Evolutionary conservation across 176 grass and related monocot species (phyloP).

Genomic region (Guadua angustifolia): DNA sequence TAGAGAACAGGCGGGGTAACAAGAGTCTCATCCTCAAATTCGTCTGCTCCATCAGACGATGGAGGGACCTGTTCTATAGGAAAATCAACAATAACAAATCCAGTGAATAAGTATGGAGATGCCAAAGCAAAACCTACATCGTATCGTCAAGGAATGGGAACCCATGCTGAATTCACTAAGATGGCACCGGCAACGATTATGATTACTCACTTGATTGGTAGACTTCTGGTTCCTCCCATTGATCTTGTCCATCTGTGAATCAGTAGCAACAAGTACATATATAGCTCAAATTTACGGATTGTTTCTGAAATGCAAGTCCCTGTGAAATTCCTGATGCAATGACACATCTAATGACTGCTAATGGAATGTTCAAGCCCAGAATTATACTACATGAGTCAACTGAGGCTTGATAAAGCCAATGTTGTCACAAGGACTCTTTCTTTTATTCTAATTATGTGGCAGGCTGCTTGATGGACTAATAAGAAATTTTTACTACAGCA

Average conservation of each 20-base stretch:
- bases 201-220: slow-evolving; percentile 39
- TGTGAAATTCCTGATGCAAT: background rate
- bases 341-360: background rate
- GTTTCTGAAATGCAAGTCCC: background rate
- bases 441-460: background rate
- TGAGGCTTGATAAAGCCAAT: background rate
- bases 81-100: slow-evolving; percentile 32
- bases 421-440: background rate
- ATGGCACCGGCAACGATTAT: background rate
- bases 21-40: slow-evolving; percentile 50
- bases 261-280: slow-evolving; percentile 9
- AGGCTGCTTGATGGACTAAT: background rate
- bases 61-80: slow-evolving; percentile 45
- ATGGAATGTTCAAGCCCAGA: background rate
- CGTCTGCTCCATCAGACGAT: slow-evolving; percentile 39
- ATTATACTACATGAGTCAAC: background rate
- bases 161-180: slow-evolving; percentile 5
- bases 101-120: slow-evolving; percentile 41
- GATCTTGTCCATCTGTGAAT: slow-evolving; percentile 43
- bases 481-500: background rate
- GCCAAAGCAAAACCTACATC: background rate
- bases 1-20: no score
- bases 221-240: slow-evolving; percentile 8
- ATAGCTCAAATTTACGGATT: background rate
- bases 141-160: background rate